Evolutionary conservation across 202 grass and related monocot species (phyloP), one percentile per base, ranked within the genome.

Genomic region (Hordeum pubiflorum): DNA sequence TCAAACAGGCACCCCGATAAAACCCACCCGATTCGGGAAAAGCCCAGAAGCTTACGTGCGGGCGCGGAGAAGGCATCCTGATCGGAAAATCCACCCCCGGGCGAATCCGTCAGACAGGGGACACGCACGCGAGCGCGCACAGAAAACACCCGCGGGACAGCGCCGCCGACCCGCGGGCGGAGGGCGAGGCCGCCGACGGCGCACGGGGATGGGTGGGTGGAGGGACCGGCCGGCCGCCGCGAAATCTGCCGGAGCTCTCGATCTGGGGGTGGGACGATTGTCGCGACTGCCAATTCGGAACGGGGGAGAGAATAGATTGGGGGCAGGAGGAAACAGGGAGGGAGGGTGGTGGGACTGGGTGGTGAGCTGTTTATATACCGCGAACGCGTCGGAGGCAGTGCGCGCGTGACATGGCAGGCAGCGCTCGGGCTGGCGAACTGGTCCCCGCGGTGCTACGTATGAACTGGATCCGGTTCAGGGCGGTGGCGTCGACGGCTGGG

Each of bases 11-110:
- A 55, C 5, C 61, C 10, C 24, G 43, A 1, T 63, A 74, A 74
- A 67, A 58, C 13, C 11, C 76, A 29, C 6, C 48, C 9, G 69
- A 69, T 80, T 26, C 10, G 39, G 52, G 38, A 13, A n/a, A 57
- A 57, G 36, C 21, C 69, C 15, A 46, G 76, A 77, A 71, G 69
- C 87, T 89, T 85, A 89, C 87, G 73, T 89, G 77, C 63, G 34
- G 5, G 7, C 33, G 43, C 34, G 72, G 77, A 58, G 87, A 85
- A 89, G 69, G 64, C 77, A 37, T 60, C 72, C 23, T 26, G 72
- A 69, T 81, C 27, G 81, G 61, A 81, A 84, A 88, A 50, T 88
- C 86, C 81, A 70, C 80, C 58, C 1, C 50, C 15, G 17, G 20
- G 39, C 6, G 65, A 87, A 72, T 64, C 68, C 79, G 74, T 48